phyloP scores from a whole-genome alignment of 495 filamentous ascomycete genomes.

The Aspergillus cristatus region DNA sequence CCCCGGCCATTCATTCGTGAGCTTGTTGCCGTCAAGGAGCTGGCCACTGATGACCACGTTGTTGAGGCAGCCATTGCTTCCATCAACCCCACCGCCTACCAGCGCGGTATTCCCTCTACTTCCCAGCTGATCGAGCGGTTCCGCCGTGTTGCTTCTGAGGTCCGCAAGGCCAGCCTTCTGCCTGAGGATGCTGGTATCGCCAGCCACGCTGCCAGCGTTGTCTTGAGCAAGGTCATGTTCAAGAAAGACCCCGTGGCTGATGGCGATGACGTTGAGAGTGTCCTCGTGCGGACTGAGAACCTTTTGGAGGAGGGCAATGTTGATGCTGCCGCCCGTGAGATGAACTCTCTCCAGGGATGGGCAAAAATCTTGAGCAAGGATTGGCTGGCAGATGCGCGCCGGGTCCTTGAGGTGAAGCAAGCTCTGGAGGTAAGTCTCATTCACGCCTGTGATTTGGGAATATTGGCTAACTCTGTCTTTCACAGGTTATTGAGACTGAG shows the following conservation, averaged over 20 bases:
- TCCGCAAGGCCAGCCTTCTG: slow-evolving; percentile 84
- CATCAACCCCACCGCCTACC: slow-evolving; percentile 90
- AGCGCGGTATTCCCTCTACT: slow-evolving; percentile 75
- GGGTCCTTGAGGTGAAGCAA: slow-evolving; percentile 88
- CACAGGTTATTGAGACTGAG: slow-evolving; percentile 41
- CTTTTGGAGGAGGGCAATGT: slow-evolving; percentile 85
- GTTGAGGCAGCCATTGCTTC: slow-evolving; percentile 86
- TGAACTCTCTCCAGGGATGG: slow-evolving; percentile 89
- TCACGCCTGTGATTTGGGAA: not conserved
- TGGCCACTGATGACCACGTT: slow-evolving; percentile 70
- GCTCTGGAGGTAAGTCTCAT: slow-evolving; percentile 72
- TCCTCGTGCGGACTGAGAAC: slow-evolving; percentile 78
- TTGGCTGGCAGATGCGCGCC: slow-evolving; percentile 81
- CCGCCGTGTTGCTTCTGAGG: slow-evolving; percentile 85
- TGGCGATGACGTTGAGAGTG: slow-evolving; percentile 90
- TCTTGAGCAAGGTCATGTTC: slow-evolving; percentile 88
- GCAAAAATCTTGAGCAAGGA: slow-evolving; percentile 86
- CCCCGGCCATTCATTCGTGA: slow-evolving; percentile 83
- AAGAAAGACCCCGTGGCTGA: slow-evolving; percentile 79
- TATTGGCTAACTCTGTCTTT: slow-evolving; percentile 13
- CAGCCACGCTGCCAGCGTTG: slow-evolving; percentile 77
- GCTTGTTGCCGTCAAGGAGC: slow-evolving; percentile 87
- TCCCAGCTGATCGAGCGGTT: slow-evolving; percentile 89
- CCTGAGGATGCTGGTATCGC: slow-evolving; percentile 91
- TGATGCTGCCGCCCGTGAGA: slow-evolving; percentile 85